Evolutionary conservation across 257 asterid species (phyloP).

Genomic region (Solanum bulbocastanum): DNA sequence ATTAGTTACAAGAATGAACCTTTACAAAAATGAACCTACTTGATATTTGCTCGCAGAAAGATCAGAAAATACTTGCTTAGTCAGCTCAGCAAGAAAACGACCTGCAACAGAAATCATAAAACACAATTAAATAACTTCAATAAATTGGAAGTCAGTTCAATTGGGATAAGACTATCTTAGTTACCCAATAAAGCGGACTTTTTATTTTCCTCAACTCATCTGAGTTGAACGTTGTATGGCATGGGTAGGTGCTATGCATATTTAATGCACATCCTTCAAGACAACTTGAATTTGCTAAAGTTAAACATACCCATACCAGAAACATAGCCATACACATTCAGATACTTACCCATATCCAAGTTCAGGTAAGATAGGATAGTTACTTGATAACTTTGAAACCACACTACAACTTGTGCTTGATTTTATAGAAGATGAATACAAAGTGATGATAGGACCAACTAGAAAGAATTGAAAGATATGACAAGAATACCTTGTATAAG

Average conservation of each 20-base stretch:
- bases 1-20: conserved; percentile 6
- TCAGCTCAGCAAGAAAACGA: conserved; percentile 89
- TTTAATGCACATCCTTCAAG: not conserved
- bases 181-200: not conserved
- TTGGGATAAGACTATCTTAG: not conserved
- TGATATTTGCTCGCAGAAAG: conserved; percentile 89
- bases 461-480: not conserved
- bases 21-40: conserved; percentile 30
- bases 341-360: not conserved
- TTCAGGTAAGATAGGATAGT: not conserved
- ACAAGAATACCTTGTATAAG: conserved; percentile 79
- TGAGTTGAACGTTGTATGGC: not conserved
- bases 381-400: not conserved
- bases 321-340: not conserved
- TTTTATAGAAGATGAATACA: not conserved
- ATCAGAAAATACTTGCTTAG: conserved; percentile 88
- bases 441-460: not conserved
- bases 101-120: conserved; percentile 44
- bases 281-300: not conserved
- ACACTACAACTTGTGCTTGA: not conserved
- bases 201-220: not conserved
- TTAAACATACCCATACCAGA: not conserved
- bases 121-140: not conserved
- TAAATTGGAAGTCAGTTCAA: not conserved
- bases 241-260: not conserved